Evolutionary conservation across 75 land plant species (phyloP).

Genomic region (Gnetum montanum): DNA sequence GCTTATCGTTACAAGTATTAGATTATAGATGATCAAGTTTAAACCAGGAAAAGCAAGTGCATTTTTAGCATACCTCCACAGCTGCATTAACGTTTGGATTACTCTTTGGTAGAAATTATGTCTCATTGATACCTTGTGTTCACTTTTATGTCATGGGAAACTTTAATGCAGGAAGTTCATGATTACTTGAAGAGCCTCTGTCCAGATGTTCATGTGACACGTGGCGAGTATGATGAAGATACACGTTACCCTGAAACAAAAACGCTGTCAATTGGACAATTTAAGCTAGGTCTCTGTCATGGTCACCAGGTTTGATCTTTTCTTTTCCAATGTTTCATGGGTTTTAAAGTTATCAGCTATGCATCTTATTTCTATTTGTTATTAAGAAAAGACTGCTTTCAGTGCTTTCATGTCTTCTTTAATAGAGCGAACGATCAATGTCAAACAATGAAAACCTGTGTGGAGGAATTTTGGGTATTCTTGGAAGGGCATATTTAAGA

Average conservation of each 20-base stretch:
- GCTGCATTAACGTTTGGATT: too few species aligned
- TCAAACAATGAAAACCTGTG: too few species aligned
- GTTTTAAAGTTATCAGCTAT: not conserved
- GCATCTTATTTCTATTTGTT: not conserved
- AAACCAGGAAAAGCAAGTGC: not conserved
- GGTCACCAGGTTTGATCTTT: constrained; percentile 76
- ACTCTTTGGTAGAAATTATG: too few species aligned
- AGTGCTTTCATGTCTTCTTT: too few species aligned
- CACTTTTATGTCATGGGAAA: too few species aligned
- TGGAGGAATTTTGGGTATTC: too few species aligned
- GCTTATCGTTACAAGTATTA: too few species aligned
- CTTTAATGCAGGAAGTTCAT: constrained; percentile 92
- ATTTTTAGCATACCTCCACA: too few species aligned
- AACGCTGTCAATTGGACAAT: constrained; percentile 80
- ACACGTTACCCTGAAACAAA: constrained; percentile 88
- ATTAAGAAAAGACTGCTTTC: too few species aligned
- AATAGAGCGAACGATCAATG: too few species aligned
- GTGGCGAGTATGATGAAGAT: constrained; percentile 97
- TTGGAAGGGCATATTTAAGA: too few species aligned
- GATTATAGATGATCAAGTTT: not conserved
- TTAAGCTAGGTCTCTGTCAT: constrained; percentile 92
- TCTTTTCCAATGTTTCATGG: not conserved
- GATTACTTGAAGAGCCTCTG: constrained; percentile 91
- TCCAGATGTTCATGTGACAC: constrained; percentile 71
- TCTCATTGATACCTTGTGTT: too few species aligned